Evolutionary conservation across 139 green algal species (phyloP).

Genomic region (Coelastrella sp.): DNA sequence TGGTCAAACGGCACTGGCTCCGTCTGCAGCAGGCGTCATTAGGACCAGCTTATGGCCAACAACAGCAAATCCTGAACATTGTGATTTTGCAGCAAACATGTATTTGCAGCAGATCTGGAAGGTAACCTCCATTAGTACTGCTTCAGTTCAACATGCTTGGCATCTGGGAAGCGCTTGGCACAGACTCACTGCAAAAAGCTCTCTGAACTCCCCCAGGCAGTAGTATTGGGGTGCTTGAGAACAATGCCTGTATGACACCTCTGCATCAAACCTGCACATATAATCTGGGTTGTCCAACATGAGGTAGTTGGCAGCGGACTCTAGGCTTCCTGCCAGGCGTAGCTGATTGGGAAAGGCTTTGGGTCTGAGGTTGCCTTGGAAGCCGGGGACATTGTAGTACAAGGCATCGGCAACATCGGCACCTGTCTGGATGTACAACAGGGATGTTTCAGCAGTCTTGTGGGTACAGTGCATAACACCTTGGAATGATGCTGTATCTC

Average conservation of each 20-base stretch:
- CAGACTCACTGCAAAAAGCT: neutral
- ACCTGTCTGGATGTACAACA: neutral
- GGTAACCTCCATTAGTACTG: too few species aligned
- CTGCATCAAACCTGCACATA: conserved; percentile 24
- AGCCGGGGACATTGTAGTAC: conserved; percentile 31
- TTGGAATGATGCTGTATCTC: neutral
- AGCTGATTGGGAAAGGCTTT: conserved; percentile 28
- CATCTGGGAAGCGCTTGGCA: neutral
- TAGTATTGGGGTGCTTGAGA: conserved; percentile 16
- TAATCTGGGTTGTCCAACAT: neutral
- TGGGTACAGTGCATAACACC: neutral
- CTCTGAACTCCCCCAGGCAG: conserved; percentile 8
- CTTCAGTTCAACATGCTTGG: neutral
- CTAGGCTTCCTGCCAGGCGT: conserved; percentile 1
- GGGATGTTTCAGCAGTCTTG: neutral
- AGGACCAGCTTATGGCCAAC: neutral
- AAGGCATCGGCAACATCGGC: conserved; percentile 3
- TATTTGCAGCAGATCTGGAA: neutral
- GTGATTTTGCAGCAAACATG: neutral
- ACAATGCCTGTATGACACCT: conserved; percentile 5
- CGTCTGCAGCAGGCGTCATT: neutral
- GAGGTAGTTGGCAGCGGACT: neutral
- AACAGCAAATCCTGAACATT: neutral
- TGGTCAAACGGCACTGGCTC: conserved; percentile 16
- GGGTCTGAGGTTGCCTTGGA: neutral